phyloP scores from a whole-genome alignment of 768 basidiomycete genomes.

The Pisolithus marmoratus region DNA sequence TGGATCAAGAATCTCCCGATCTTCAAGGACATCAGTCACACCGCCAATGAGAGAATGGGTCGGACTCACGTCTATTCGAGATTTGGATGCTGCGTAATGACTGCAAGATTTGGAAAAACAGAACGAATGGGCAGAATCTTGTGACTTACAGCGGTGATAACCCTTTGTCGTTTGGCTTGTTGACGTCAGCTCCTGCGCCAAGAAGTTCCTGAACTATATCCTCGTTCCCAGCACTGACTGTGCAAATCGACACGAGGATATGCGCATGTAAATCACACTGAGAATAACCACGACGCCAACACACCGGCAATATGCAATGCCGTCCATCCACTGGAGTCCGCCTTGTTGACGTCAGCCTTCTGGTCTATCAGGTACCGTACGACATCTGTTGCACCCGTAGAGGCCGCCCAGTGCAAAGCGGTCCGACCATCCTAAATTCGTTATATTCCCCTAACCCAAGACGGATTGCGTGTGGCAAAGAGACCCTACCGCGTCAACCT shows the following conservation, averaged over 20 bases:
- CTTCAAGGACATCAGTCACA: conserved; percentile 41
- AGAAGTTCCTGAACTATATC: conserved; percentile 70
- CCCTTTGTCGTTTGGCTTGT: conserved; percentile 75
- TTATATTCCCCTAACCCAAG: not conserved
- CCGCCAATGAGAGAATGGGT: conserved; percentile 11
- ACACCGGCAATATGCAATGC: conserved; percentile 75
- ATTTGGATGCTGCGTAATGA: conserved; percentile 92
- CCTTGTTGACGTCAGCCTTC: conserved; percentile 58
- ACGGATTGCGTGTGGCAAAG: not conserved
- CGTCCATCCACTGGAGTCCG: conserved; percentile 69
- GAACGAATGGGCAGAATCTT: not conserved
- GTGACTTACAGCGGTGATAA: conserved; percentile 75
- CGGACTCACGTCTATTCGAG: conserved; percentile 64
- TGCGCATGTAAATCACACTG: not conserved
- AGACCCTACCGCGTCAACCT: conserved; percentile 51
- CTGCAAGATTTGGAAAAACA: conserved; percentile 33
- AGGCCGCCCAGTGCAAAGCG: conserved; percentile 82
- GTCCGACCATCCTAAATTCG: conserved; percentile 64
- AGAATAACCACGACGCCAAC: not conserved
- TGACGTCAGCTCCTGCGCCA: conserved; percentile 79
- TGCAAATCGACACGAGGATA: not conserved
- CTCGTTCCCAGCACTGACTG: conserved; percentile 80
- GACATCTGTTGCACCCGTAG: conserved; percentile 65
- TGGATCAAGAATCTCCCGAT: conserved; percentile 82
- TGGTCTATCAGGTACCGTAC: conserved; percentile 63